Evolutionary conservation across 768 basidiomycete genomes (phyloP).

Genomic region (Tylopilus sp.): DNA sequence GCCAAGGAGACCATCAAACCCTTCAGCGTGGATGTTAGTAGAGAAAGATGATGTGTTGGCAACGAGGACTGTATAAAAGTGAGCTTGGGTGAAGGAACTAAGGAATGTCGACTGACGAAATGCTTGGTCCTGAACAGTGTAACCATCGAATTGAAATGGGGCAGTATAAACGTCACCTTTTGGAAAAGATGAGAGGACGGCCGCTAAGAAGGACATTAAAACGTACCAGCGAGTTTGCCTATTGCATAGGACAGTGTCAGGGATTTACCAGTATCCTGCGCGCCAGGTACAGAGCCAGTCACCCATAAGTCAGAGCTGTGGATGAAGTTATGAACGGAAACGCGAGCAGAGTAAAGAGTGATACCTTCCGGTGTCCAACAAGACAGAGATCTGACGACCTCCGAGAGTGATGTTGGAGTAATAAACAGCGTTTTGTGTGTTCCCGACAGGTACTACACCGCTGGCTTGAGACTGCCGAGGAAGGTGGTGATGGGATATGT

Average conservation of each 20-base stretch:
- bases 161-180: constrained; percentile 57
- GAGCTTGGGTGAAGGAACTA: background rate
- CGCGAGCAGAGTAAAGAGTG: background rate
- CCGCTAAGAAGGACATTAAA: background rate
- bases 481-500: background rate
- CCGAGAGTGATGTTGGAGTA: constrained; percentile 68
- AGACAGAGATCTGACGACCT: constrained; percentile 52
- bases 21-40: constrained; percentile 53
- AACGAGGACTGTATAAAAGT: constrained; percentile 51
- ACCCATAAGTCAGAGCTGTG: constrained; percentile 77
- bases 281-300: constrained; percentile 43
- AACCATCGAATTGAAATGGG: constrained; percentile 50
- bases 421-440: constrained; percentile 73
- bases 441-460: constrained; percentile 44
- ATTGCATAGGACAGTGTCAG: constrained; percentile 65
- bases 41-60: constrained; percentile 62
- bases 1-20: constrained; percentile 70
- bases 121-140: constrained; percentile 60
- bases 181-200: background rate
- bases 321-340: constrained; percentile 1
- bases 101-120: constrained; percentile 46
- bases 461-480: constrained; percentile 25
- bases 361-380: constrained; percentile 78
- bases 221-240: constrained; percentile 58
- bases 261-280: constrained; percentile 54